Evolutionary conservation across 148 eudicot species (phyloP), one percentile per base, ranked within the genome.

Genomic region (Polygonum aviculare): DNA sequence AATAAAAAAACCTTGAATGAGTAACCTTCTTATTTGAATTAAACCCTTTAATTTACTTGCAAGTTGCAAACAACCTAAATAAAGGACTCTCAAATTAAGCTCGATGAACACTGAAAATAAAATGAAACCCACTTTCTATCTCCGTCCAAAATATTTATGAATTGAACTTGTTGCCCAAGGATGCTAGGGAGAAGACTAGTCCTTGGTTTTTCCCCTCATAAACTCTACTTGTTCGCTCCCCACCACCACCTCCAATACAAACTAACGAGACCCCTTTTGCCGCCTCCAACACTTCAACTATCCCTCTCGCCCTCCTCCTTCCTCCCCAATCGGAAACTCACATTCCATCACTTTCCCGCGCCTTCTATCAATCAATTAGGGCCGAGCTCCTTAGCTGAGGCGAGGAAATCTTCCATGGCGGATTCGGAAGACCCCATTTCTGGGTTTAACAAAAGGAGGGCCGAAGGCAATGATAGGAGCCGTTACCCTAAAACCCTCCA

Each of bases 401-500:
- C 83, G 47, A 85, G 18, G 35, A 70, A 59, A 44, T 16, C 74
- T 39, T 45, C 33, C 9, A 49, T 36, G 60, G 65, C 60, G 47
- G 50, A 31, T 39, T 45, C 47, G 40, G 84, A 82, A n/a, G 49
- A 67, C 44, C 45, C 45, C 41, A 8, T 77, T 67, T 41, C 78
- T 78, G 90, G 90, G 78, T 94, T 88, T 75, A 94, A 94, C 69
- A 86, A 77, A 74, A 88, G 81, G 71, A 88, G 96, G 83, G 97
- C 97, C 45, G 91, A 72, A 14, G 75, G 75, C 84, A 79, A 93
- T 52, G 98, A 94, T 80, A 86, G 84, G 75, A 84, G 76, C 18
- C 87, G 83, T 75, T 76, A 80, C 77, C 88, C 90, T 15, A 89
- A 75, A 81, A 77, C 74, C 59, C 89, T 89, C 57, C 83, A 83